phyloP scores from a whole-genome alignment of 345 rosid genomes.

The Ailanthus altissimus region DNA sequence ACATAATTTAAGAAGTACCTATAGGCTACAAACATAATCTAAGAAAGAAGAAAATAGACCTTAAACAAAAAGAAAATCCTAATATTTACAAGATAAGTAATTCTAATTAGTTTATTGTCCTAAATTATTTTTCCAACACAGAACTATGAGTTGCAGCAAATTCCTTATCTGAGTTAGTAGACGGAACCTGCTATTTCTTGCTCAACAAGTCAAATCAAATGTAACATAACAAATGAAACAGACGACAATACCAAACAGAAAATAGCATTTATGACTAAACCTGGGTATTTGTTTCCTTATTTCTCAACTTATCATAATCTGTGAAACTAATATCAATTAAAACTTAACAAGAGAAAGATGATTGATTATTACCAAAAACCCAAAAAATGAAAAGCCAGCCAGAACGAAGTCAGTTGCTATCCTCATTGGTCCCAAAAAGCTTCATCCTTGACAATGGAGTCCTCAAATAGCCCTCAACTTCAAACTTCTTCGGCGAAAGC shows the following conservation, averaged over 20 bases:
- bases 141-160: neutral
- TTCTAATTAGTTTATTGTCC: no score
- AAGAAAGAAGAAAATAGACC: no score
- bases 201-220: neutral
- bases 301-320: conserved; percentile 6
- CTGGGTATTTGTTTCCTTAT: conserved; percentile 8
- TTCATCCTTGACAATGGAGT: conserved; percentile 72
- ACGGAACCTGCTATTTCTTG: neutral
- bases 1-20: no score
- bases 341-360: neutral
- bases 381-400: conserved; percentile 1
- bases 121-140: no score
- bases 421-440: conserved; percentile 65
- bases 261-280: neutral
- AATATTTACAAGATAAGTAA: no score
- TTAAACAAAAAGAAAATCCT: no score
- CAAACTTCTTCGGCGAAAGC: conserved; percentile 71
- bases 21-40: no score
- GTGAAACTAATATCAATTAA: neutral
- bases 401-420: conserved; percentile 46
- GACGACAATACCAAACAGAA: neutral
- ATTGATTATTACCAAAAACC: conserved; percentile 22
- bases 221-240: neutral
- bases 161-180: neutral
- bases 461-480: conserved; percentile 79